These are phyloP conservation scores for Globisporangium cystogenes DNA, from an alignment of 352 stramenopile genomes.

Conservation along the genomic window DNA sequence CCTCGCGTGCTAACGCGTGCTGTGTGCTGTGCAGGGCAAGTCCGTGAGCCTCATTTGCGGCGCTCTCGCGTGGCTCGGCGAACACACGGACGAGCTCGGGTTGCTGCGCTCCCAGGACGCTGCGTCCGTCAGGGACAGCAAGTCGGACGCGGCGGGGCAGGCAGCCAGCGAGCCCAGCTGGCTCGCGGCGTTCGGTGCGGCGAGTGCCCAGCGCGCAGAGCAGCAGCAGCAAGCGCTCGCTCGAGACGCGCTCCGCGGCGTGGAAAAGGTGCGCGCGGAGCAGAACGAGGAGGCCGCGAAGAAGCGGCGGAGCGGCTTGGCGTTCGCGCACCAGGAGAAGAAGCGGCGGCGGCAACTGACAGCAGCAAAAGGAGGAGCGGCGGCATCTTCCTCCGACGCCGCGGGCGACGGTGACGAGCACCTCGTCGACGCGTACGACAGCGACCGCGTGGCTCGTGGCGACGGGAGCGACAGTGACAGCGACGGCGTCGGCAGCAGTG, in stretches of 20 bases:
- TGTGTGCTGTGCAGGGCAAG: constrained; percentile 89
- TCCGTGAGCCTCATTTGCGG: constrained; percentile 91
- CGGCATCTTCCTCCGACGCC: not conserved
- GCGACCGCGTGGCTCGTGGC: constrained; percentile 24
- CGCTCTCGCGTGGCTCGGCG: constrained; percentile 75
- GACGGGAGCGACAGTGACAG: constrained; percentile 26
- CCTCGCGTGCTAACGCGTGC: not conserved
- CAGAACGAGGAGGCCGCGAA: constrained; percentile 39
- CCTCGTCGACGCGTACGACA: constrained; percentile 77
- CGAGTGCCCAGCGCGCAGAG: constrained; percentile 31
- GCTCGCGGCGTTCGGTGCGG: constrained; percentile 53
- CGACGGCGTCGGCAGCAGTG: constrained; percentile 16
- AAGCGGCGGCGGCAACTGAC: constrained; percentile 7
- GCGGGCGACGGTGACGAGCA: constrained; percentile 33
- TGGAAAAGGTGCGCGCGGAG: constrained; percentile 47
- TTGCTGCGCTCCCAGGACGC: constrained; percentile 19
- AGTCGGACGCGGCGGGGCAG: constrained; percentile 3
- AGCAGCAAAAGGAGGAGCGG: not conserved
- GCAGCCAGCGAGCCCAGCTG: constrained; percentile 40
- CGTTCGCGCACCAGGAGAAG: constrained; percentile 68
- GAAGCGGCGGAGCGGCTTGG: constrained; percentile 63
- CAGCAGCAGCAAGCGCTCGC: constrained; percentile 40
- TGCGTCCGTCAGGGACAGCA: not conserved
- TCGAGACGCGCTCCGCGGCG: constrained; percentile 40
- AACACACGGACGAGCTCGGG: constrained; percentile 72